Percentiles rank a stretch among this genome's conserved stretches.
Conservation (phyloP, 306 rosid species). For the Vigna hirtella region DNA sequence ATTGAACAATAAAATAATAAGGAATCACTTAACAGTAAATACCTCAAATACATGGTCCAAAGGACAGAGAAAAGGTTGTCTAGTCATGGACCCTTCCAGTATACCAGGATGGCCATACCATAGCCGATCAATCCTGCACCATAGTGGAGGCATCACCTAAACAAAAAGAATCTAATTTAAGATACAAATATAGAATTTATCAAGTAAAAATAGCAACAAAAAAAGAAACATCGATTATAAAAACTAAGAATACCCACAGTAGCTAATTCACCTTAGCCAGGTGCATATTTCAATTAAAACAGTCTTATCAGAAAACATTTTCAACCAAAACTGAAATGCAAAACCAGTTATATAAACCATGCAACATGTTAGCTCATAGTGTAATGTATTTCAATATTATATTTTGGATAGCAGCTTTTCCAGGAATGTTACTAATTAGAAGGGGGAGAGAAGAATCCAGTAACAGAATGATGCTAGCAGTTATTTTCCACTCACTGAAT, state of each 20-base stretch:
- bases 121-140: constrained; percentile 97
- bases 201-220: constrained; percentile 35
- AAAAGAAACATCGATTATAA: constrained; percentile 26
- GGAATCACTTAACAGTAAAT: constrained; percentile 41
- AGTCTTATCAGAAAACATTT: not conserved
- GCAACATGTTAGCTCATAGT: not conserved
- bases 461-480: not conserved
- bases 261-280: constrained; percentile 30
- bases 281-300: constrained; percentile 15
- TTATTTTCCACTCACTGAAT: not conserved
- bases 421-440: not conserved
- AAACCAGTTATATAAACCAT: constrained; percentile 15
- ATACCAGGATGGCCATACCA: constrained; percentile 96
- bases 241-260: constrained; percentile 19
- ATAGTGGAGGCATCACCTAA: constrained; percentile 96
- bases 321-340: constrained; percentile 34
- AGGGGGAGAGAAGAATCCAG: not conserved
- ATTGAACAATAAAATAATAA: constrained; percentile 21
- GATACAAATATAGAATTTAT: constrained; percentile 40
- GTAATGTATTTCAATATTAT: constrained; percentile 2
- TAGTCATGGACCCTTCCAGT: constrained; percentile 86
- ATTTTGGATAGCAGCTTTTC: constrained; percentile 11
- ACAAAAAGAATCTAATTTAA: constrained; percentile 36
- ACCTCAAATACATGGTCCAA: constrained; percentile 98
- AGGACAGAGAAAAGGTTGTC: constrained; percentile 94